These are phyloP conservation scores for Penicillium atrosanguineum DNA, from an alignment of 495 filamentous ascomycete genomes.

Conservation along the genomic window DNA sequence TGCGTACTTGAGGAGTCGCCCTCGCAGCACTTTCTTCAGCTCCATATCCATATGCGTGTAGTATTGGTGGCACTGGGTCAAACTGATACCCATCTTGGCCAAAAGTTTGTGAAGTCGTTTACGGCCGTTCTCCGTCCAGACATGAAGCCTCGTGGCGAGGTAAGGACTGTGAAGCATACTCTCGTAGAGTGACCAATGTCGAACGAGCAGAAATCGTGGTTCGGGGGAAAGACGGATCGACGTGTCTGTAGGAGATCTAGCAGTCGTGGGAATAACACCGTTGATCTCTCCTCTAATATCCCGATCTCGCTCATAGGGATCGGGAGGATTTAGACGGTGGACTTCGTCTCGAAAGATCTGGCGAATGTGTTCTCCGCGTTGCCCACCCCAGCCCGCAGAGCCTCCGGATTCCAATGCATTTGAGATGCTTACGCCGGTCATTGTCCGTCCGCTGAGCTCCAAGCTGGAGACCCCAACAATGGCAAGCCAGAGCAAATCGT, in stretches of 20 bases:
- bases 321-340: slow-evolving; percentile 84
- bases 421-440: slow-evolving; percentile 74
- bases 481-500: slow-evolving; percentile 90
- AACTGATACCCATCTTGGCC: slow-evolving; percentile 95
- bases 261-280: slow-evolving; percentile 83
- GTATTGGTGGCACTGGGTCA: slow-evolving; percentile 89
- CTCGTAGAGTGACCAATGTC: slow-evolving; percentile 97
- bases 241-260: slow-evolving; percentile 83
- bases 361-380: slow-evolving; percentile 79
- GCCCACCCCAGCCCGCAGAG: slow-evolving; percentile 75
- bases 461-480: slow-evolving; percentile 91
- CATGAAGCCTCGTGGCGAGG: slow-evolving; percentile 85
- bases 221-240: slow-evolving; percentile 92
- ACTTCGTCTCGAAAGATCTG: slow-evolving; percentile 91
- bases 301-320: slow-evolving; percentile 55
- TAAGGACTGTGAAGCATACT: slow-evolving; percentile 98
- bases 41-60: slow-evolving; percentile 99
- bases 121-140: slow-evolving; percentile 86
- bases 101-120: slow-evolving; percentile 94
- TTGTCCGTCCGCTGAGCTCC: slow-evolving; percentile 85
- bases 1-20: slow-evolving; percentile 83
- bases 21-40: slow-evolving; percentile 82
- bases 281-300: slow-evolving; percentile 57
- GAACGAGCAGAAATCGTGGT: slow-evolving; percentile 87
- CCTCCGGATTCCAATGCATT: slow-evolving; percentile 54